Percentiles rank a stretch among this genome's conserved stretches.
Conservation (phyloP, 2,329 filamentous ascomycete species). For the Sporothrix euskadiensis region DNA sequence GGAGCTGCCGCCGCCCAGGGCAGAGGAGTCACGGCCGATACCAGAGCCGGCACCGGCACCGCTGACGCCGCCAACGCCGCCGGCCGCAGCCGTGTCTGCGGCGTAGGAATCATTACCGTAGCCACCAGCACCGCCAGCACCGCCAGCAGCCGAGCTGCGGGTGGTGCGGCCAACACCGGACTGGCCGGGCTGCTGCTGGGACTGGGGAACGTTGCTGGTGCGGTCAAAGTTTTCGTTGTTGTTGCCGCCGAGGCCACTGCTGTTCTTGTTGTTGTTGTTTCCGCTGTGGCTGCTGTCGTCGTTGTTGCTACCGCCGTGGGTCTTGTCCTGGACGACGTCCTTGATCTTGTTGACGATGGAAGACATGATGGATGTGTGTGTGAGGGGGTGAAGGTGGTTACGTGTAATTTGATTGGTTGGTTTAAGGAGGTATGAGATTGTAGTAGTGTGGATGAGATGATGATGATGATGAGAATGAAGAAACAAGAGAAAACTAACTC, state of each 20-base stretch:
- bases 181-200: slow-evolving; percentile 3
- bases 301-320: slow-evolving; percentile 28
- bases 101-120: not conserved
- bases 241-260: slow-evolving; percentile 6
- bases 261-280: not conserved
- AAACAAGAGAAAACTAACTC: too few species aligned
- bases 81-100: slow-evolving; percentile 10
- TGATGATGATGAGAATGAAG: not conserved
- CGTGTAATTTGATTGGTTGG: not conserved
- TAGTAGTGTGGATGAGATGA: not conserved
- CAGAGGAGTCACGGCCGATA: not conserved
- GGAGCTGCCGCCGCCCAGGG: not conserved
- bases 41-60: not conserved
- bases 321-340: slow-evolving; percentile 48
- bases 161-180: slow-evolving; percentile 30
- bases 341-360: slow-evolving; percentile 61
- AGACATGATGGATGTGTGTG: slow-evolving; percentile 51
- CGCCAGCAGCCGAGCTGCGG: slow-evolving; percentile 17
- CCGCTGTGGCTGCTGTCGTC: not conserved
- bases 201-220: slow-evolving; percentile 15
- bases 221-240: slow-evolving; percentile 33
- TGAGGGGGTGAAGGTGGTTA: not conserved
- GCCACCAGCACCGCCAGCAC: not conserved
- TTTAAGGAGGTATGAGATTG: not conserved
- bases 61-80: not conserved